phyloP scores from a whole-genome alignment of 768 basidiomycete species.

The Boletus tomentosulus region DNA sequence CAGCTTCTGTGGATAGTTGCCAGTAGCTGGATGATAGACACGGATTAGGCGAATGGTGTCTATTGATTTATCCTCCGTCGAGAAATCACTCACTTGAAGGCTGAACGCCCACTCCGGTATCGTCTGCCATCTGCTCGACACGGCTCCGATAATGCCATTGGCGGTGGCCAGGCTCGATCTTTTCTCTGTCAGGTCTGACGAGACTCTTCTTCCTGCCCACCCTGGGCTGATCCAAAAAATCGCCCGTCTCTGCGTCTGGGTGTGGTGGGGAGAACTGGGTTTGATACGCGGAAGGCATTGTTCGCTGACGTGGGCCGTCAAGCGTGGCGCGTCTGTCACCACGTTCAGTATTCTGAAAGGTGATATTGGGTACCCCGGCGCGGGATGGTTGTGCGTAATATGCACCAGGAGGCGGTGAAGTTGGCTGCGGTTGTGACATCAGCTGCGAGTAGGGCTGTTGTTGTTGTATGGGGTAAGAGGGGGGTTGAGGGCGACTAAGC shows the following conservation, averaged over 20 bases:
- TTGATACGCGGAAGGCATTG: conserved; percentile 43
- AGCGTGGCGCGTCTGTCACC: conserved; percentile 62
- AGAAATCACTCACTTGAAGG: conserved; percentile 67
- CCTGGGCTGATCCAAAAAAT: conserved; percentile 43
- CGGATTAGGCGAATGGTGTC: neutral
- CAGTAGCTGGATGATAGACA: conserved; percentile 51
- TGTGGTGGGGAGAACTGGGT: conserved; percentile 41
- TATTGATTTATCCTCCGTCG: neutral
- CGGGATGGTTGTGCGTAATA: conserved; percentile 23
- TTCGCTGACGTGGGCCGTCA: conserved; percentile 50
- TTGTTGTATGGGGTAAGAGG: conserved; percentile 35
- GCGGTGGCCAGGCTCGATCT: conserved; percentile 91
- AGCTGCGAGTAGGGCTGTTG: conserved; percentile 15
- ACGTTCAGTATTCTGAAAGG: conserved; percentile 65
- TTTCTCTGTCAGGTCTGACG: conserved; percentile 89
- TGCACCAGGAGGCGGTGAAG: conserved; percentile 10
- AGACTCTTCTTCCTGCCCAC: conserved; percentile 87
- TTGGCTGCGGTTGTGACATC: conserved; percentile 16
- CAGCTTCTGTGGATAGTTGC: conserved; percentile 65
- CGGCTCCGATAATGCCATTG: conserved; percentile 93
- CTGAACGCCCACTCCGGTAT: conserved; percentile 66
- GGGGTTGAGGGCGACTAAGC: conserved; percentile 31
- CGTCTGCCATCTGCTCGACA: conserved; percentile 72
- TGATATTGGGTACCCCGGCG: conserved; percentile 43
- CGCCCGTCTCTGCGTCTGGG: conserved; percentile 30